These are phyloP conservation scores for Starmerella roubikii DNA, from an alignment of 805 yeast species.

Conservation along the genomic window DNA sequence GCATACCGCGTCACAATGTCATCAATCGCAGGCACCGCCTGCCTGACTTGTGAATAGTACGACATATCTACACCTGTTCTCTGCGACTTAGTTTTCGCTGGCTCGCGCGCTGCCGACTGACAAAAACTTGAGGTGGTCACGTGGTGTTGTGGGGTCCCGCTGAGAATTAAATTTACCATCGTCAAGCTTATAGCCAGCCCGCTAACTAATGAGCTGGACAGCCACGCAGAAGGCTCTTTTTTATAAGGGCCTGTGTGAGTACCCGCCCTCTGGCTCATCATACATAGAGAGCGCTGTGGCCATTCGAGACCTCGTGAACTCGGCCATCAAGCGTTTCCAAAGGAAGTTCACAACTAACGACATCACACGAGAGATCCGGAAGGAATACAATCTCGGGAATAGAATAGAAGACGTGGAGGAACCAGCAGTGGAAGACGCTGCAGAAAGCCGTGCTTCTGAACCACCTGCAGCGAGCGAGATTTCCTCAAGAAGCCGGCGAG, in stretches of 20 bases:
- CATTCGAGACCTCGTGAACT: conserved; percentile 8
- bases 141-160: no score
- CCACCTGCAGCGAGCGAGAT: no score
- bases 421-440: background rate
- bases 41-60: conserved; percentile 45
- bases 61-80: no score
- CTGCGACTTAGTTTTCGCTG: background rate
- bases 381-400: background rate
- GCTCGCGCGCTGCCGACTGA: background rate
- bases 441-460: no score
- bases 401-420: background rate
- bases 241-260: conserved; percentile 8
- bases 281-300: background rate
- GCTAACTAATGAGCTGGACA: conserved; percentile 14
- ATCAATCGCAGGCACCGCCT: conserved; percentile 76
- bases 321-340: conserved; percentile 9
- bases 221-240: conserved; percentile 4
- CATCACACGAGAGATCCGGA: background rate
- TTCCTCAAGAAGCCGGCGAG: no score
- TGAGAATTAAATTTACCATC: no score
- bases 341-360: conserved; percentile 10
- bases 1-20: conserved; percentile 83
- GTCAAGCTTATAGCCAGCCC: no score
- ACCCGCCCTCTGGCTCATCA: conserved; percentile 3
- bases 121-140: no score